Evolutionary conservation across 805 yeast species (phyloP).

Genomic region (Kuraishia floccosa): DNA sequence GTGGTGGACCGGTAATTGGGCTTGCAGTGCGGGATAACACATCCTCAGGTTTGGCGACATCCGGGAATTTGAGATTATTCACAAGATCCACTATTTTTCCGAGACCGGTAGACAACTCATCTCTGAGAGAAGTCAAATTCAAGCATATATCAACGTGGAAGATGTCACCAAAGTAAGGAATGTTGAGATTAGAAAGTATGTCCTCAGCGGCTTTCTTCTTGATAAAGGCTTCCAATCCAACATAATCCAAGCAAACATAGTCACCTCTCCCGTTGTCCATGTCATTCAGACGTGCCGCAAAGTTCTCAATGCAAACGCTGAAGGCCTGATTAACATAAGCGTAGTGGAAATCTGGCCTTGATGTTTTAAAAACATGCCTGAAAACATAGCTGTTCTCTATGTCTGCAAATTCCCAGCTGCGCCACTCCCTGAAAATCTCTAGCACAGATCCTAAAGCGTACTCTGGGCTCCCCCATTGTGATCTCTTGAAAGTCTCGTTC

Average conservation of each 20-base stretch:
- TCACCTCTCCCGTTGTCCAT: too few species aligned
- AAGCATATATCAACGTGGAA: not conserved
- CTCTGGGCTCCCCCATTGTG: constrained; percentile 31
- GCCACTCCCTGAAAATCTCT: constrained; percentile 62
- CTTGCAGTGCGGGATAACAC: too few species aligned
- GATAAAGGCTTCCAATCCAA: constrained; percentile 2
- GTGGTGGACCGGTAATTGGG: too few species aligned
- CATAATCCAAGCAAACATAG: constrained; percentile 16
- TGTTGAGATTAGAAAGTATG: not conserved
- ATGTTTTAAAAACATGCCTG: constrained; percentile 26
- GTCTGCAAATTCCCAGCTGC: constrained; percentile 81
- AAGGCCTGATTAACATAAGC: too few species aligned
- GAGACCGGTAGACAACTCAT: constrained; percentile 1
- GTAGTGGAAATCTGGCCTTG: not conserved
- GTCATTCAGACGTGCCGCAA: constrained; percentile 17
- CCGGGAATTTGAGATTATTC: constrained; percentile 1
- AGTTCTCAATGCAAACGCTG: constrained; percentile 19
- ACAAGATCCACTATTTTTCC: constrained; percentile 2
- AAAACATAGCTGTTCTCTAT: constrained; percentile 48
- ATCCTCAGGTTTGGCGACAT: not conserved
- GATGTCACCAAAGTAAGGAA: not conserved
- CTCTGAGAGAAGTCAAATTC: not conserved
- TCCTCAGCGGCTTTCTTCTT: not conserved
- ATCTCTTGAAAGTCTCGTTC: constrained; percentile 17
- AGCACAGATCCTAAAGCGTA: constrained; percentile 46